These are phyloP conservation scores for Pythium insidiosum DNA, from an alignment of 352 stramenopile genomes.

Conservation along the genomic window DNA sequence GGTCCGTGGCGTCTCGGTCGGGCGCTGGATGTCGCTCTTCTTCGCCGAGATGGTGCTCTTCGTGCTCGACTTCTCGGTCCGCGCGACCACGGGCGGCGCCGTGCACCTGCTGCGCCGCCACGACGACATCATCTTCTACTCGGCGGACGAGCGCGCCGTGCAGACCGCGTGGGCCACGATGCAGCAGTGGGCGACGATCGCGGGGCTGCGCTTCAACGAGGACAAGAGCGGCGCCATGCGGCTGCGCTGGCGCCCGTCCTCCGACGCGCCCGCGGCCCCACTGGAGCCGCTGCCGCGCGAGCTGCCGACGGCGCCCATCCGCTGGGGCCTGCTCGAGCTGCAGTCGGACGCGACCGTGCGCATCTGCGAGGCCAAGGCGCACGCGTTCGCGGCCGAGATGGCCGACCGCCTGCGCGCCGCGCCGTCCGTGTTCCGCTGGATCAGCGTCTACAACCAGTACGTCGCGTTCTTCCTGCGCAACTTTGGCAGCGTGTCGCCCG, in stretches of 20 bases:
- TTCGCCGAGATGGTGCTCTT: constrained; percentile 34
- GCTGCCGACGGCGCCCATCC: constrained; percentile 24
- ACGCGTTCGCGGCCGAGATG: constrained; percentile 30
- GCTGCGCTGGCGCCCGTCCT: constrained; percentile 4
- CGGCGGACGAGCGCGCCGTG: constrained; percentile 20
- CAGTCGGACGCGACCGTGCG: constrained; percentile 24
- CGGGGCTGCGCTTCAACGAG: constrained; percentile 28
- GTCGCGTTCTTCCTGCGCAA: constrained; percentile 45
- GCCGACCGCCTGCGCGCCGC: constrained; percentile 22
- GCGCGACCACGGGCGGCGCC: constrained; percentile 14
- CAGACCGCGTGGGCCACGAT: constrained; percentile 27
- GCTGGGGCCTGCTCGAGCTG: constrained; percentile 35
- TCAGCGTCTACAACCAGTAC: constrained; percentile 62
- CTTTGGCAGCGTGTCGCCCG: constrained; percentile 23
- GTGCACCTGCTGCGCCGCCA: constrained; percentile 32
- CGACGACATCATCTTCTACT: constrained; percentile 44
- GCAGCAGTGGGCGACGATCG: constrained; percentile 13
- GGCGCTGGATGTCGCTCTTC: constrained; percentile 36
- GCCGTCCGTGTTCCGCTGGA: constrained; percentile 28
- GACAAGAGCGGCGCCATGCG: constrained; percentile 31
- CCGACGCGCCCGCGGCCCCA: constrained; percentile 6
- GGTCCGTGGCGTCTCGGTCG: constrained; percentile 29
- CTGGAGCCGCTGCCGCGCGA: no score
- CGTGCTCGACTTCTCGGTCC: constrained; percentile 35
- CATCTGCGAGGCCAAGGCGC: constrained; percentile 23